Evolutionary conservation across 2,329 filamentous ascomycete genomes (phyloP), one percentile per base, ranked within the genome.

Genomic region (Acrodontium crateriforme): DNA sequence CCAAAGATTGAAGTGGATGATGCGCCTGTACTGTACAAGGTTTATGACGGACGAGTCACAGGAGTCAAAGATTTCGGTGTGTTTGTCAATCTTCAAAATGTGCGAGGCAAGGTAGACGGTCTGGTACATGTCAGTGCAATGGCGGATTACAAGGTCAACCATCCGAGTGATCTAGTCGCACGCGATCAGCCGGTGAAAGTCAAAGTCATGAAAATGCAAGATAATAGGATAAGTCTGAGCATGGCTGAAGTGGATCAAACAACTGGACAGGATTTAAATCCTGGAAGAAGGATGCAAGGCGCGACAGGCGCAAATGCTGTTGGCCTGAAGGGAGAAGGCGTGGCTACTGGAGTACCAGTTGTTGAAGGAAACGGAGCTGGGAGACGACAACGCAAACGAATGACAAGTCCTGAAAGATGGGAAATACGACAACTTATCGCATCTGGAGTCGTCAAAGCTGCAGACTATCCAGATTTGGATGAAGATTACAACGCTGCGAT

Each of bases 211-310:
- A 93, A 80, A 48, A 75, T 93, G 29, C 80, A 95, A 47, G 77
- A 78, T 3, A 72, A 65, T 29, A 70, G 81, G 16, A 76, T 95
- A 44, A 85, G 84, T 0, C 59, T 98, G 5, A 93, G 85, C 0
- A 94, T 98, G 85, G 93, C 93, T 49, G 87, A 94, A 36, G 85
- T 94, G 10, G 87, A 98, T 43, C 89, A 98, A 52, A 68, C 71
- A 16, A 85, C 80, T 3, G 89, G 89, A 5, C 69, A 73, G 47
- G 89, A 98, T 47, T 59, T 93, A 20, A 72, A 77, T 16, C 83
- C 85, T 1, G 74, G 85, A 38, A 69, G 70, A 33, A 68, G 78
- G 25, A 71, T 95, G 46, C 75, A 79, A 2, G 83, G 89, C 44
- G 73, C 78, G 10, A 89, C 87, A 2, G 89, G 89, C 6, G 89